Percentiles rank a stretch among this genome's conserved stretches.
Evolutionary conservation across 208 protist genomes (phyloP).

Genomic region (Leishmania guyanensis): DNA sequence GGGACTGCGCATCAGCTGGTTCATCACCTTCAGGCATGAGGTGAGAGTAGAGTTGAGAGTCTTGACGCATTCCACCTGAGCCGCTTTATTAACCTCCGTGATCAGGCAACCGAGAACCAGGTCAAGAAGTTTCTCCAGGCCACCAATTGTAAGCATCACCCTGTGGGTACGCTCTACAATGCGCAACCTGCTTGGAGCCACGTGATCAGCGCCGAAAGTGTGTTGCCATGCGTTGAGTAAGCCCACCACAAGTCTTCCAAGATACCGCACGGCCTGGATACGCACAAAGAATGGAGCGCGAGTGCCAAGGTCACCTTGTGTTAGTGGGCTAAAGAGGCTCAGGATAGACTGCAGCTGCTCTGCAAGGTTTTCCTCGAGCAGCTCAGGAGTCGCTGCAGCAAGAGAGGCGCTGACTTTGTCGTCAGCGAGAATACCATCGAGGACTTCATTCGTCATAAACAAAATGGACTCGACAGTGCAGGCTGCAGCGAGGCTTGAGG

Average conservation of each 20-base stretch:
- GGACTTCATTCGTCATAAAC: conserved; percentile 41
- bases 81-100: conserved; percentile 36
- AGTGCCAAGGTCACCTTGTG: neutral
- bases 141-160: conserved; percentile 12
- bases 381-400: neutral
- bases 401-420: neutral
- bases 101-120: conserved; percentile 18
- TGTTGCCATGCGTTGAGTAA: conserved; percentile 17
- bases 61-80: conserved; percentile 43
- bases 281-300: conserved; percentile 39
- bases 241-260: conserved; percentile 14
- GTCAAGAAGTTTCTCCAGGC: conserved; percentile 19
- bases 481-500: neutral
- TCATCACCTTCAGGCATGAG: conserved; percentile 8
- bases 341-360: conserved; percentile 4
- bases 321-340: conserved; percentile 2
- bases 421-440: conserved; percentile 39
- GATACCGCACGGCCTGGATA: conserved; percentile 19
- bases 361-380: neutral
- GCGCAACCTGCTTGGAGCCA: too few relatives aligned
- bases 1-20: neutral
- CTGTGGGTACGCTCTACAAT: conserved; percentile 5
- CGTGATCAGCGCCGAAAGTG: neutral
- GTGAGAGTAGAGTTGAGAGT: conserved; percentile 21
- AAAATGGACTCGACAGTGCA: conserved; percentile 31